These are phyloP conservation scores for Phytophthora europaea DNA, from an alignment of 352 stramenopile species.

Conservation along the genomic window DNA sequence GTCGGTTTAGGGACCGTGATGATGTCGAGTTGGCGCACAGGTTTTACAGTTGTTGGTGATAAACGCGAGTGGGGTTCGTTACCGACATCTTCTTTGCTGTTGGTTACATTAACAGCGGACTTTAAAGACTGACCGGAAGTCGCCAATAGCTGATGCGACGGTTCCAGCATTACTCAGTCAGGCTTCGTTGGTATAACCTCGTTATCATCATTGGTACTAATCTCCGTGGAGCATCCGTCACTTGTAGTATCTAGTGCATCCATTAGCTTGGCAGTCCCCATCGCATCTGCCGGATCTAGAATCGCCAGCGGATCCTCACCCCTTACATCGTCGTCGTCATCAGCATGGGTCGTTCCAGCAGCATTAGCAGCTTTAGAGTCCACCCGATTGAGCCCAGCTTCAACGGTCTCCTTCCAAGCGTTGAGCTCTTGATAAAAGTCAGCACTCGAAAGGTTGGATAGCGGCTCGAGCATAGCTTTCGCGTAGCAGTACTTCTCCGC, in stretches of 20 bases:
- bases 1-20: constrained; percentile 15
- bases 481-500: neutral
- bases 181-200: neutral
- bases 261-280: constrained; percentile 9
- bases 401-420: constrained; percentile 14
- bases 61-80: neutral
- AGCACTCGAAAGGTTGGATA: constrained; percentile 7
- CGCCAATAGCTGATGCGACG: neutral
- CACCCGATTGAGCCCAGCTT: neutral
- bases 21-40: constrained; percentile 9
- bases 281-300: constrained; percentile 8
- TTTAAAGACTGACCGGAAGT: neutral
- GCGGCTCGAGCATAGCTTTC: constrained; percentile 4
- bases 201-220: neutral
- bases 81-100: neutral
- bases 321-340: neutral
- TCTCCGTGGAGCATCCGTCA: neutral
- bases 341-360: neutral
- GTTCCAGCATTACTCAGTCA: neutral
- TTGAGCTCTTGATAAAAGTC: constrained; percentile 12
- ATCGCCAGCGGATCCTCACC: neutral
- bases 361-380: neutral
- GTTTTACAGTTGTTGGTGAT: neutral
- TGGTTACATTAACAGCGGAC: neutral
- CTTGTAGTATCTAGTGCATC: neutral